A percentile compares a stretch with the other conserved stretches of the same genome.
phyloP scores from a whole-genome alignment of 768 basidiomycete genomes.

The Amanita molliuscula region DNA sequence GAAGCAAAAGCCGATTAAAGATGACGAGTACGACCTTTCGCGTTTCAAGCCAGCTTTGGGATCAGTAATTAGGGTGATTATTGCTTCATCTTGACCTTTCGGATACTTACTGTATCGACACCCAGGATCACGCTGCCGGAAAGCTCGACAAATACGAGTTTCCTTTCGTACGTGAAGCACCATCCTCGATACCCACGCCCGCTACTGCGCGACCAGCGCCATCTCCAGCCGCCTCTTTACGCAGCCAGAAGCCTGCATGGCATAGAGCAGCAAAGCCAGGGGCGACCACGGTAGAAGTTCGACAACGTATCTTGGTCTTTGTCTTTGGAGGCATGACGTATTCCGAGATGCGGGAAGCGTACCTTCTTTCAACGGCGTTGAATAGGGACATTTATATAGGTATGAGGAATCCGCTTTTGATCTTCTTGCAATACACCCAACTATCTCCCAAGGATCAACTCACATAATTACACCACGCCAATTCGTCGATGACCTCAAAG shows the following conservation, averaged over 20 bases:
- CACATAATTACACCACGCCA: conserved; percentile 75
- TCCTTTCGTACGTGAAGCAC: conserved; percentile 84
- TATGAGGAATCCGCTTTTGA: conserved; percentile 18
- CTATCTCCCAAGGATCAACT: conserved; percentile 63
- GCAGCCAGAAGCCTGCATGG: conserved; percentile 87
- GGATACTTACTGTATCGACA: background rate
- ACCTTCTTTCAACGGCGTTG: conserved; percentile 60
- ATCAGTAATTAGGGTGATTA: conserved; percentile 69
- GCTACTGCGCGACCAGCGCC: conserved; percentile 40
- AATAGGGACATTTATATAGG: conserved; percentile 92
- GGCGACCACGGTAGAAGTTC: conserved; percentile 36
- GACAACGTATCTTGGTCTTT: conserved; percentile 80
- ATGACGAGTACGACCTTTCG: conserved; percentile 96
- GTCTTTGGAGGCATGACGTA: conserved; percentile 94
- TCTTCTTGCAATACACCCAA: background rate
- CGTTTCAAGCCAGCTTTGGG: conserved; percentile 81
- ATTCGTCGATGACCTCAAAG: conserved; percentile 82
- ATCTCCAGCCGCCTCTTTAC: conserved; percentile 61
- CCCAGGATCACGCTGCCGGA: conserved; percentile 71
- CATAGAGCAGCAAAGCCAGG: conserved; percentile 53
- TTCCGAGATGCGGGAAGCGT: conserved; percentile 87
- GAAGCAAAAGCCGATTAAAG: conserved; percentile 62
- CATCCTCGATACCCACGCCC: conserved; percentile 36
- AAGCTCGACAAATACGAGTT: conserved; percentile 73
- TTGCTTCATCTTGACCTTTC: background rate